Conservation (phyloP, 2,329 filamentous ascomycete species). For the Colletotrichum brevisporum region DNA sequence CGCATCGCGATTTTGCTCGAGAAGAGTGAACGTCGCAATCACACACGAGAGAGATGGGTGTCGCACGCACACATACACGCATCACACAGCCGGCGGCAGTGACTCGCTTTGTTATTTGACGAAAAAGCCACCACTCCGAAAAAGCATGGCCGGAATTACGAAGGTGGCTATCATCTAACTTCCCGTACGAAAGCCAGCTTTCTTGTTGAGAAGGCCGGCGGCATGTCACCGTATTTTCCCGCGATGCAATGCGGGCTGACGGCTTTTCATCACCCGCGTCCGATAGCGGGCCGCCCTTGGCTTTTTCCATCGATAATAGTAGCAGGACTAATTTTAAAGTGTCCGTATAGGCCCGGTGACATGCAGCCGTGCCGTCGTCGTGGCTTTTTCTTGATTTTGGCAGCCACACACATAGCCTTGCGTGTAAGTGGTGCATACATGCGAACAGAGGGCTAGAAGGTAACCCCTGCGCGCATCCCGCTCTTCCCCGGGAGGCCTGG, state of each 20-base stretch:
- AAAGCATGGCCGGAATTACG: not conserved
- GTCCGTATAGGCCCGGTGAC: too few species aligned
- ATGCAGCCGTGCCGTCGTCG: too few species aligned
- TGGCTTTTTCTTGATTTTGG: too few species aligned
- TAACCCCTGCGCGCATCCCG: not conserved
- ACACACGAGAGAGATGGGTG: not conserved
- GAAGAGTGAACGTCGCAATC: not conserved
- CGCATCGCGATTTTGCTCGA: slow-evolving; percentile 23
- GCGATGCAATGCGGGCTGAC: too few species aligned
- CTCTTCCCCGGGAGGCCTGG: slow-evolving; percentile 1
- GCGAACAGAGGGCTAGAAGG: not conserved
- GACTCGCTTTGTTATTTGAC: slow-evolving; percentile 10
- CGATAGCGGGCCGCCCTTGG: slow-evolving; percentile 29
- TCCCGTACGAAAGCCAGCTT: not conserved
- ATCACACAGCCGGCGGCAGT: not conserved
- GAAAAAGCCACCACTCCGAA: not conserved
- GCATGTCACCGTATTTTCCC: not conserved
- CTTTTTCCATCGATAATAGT: too few species aligned
- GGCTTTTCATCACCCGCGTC: slow-evolving; percentile 4
- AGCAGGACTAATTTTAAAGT: too few species aligned
- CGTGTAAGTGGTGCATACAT: too few species aligned
- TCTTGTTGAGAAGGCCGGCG: not conserved
- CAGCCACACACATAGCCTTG: too few species aligned
- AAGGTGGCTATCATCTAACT: not conserved
- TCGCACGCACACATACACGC: not conserved